A percentile compares a stretch with the other conserved stretches of the same genome.
phyloP scores from a whole-genome alignment of 1,284 basidiomycete genomes.

The Moesziomyces sp. region DNA sequence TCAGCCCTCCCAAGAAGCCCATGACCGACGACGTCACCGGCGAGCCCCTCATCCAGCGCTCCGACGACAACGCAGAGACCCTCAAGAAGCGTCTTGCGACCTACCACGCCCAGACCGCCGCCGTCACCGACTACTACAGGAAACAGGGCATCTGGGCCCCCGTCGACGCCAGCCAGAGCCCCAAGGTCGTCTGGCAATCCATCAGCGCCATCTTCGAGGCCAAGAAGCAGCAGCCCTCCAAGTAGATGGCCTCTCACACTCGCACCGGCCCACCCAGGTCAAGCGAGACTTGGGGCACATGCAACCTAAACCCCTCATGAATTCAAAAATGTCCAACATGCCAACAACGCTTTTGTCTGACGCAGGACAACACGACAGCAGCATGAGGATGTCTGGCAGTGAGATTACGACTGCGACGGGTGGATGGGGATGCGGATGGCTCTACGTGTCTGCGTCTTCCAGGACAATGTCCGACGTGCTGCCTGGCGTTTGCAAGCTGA shows the following conservation, averaged over 20 bases:
- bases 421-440: too few relatives aligned
- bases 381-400: not conserved
- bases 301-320: not conserved
- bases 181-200: constrained; percentile 88
- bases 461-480: constrained; percentile 20
- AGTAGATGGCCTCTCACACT: constrained; percentile 6
- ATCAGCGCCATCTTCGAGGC: constrained; percentile 71
- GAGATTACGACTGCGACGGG: not conserved
- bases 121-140: constrained; percentile 97
- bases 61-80: constrained; percentile 76
- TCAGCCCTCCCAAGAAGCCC: constrained; percentile 93
- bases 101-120: constrained; percentile 92
- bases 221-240: constrained; percentile 18
- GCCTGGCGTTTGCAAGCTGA: constrained; percentile 13
- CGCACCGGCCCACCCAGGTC: not conserved
- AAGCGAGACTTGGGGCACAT: not conserved
- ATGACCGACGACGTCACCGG: constrained; percentile 94
- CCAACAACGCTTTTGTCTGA: not conserved
- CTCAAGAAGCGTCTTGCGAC: constrained; percentile 85
- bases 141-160: constrained; percentile 76
- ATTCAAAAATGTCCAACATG: not conserved
- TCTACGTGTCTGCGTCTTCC: constrained; percentile 17
- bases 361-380: not conserved
- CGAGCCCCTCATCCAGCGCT: constrained; percentile 80
- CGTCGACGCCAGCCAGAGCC: constrained; percentile 92